Conservation (phyloP, 2,329 filamentous ascomycete genomes). For the Beauveria asiatica region DNA sequence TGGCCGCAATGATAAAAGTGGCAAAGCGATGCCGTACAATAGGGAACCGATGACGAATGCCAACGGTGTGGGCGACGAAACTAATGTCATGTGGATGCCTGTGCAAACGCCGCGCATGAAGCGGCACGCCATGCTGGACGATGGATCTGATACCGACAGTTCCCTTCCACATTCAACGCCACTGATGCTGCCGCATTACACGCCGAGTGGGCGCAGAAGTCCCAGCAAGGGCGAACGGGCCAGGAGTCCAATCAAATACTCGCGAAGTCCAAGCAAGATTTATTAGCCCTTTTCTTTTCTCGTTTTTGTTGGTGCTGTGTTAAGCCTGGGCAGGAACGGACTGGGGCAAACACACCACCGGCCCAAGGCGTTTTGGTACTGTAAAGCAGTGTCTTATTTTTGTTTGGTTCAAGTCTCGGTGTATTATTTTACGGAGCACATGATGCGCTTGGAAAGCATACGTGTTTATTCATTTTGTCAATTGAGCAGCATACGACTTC, state of each 20-base stretch:
- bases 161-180: conserved; percentile 35
- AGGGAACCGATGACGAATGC: conserved; percentile 15
- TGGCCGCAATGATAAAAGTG: conserved; percentile 24
- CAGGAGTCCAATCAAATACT: conserved; percentile 39
- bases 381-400: background rate
- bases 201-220: conserved; percentile 37
- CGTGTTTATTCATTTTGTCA: background rate
- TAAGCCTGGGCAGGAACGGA: background rate
- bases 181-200: conserved; percentile 35
- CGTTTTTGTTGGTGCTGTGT: background rate
- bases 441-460: background rate
- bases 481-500: background rate
- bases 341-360: background rate
- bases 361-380: background rate
- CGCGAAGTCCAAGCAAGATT: conserved; percentile 30
- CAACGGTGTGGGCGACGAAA: conserved; percentile 26
- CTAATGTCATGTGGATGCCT: conserved; percentile 39
- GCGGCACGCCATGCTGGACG: conserved; percentile 34
- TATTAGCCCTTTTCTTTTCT: conserved; percentile 18
- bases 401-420: background rate
- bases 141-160: conserved; percentile 43
- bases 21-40: conserved; percentile 17
- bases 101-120: conserved; percentile 39
- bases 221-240: conserved; percentile 42
- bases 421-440: background rate